Evolutionary conservation across 148 eudicot species (phyloP), one percentile per base, ranked within the genome.

Genomic region (Dianthus caryophyllus): DNA sequence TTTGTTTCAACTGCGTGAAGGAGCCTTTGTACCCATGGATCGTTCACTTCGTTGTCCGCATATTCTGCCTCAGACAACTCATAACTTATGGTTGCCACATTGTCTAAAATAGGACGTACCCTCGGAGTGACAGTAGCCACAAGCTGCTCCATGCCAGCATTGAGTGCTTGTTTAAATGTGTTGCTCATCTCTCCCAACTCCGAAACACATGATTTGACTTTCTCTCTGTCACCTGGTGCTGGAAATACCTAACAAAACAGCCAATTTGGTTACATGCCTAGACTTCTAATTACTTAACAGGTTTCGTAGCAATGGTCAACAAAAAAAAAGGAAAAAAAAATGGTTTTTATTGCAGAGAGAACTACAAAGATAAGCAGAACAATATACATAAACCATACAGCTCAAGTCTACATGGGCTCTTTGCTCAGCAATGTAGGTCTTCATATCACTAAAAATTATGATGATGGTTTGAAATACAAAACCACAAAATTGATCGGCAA

Each of bases 21-120:
- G 66, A 93, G 96, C 74, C 87, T 75, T 68, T 85, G 96, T 51
- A 93, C 95, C 98, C 98, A 93, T 27, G 98, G 95, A 60, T 93
- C 98, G 44, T 89, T 89, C 10, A 92, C 85, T 77, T 89, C 98
- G 53, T 93, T 89, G n/a, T 93, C 98, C 16, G 95, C 98, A 56
- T 93, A 93, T 67, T 87, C 96, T 16, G 88, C 81, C 73, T 93
- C 98, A 25, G 98, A 93, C 2, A 93, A 81, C 81, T 93, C 96
- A 8, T 89, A 93, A 71, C 95, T 85, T 66, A 93, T 89, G 59
- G 86, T 84, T 48, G 91, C 96, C 20, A 89, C 96, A 67, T 33
- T 84, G 79, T 93, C 98, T 63, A 89, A 72, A 25, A 87, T 79
- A 16, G 95, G 90, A 64, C 91, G 94, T 73, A 93, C 79, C 57